Evolutionary conservation across 2,329 filamentous ascomycete genomes (phyloP).

Genomic region (Aspergillus clavatus): DNA sequence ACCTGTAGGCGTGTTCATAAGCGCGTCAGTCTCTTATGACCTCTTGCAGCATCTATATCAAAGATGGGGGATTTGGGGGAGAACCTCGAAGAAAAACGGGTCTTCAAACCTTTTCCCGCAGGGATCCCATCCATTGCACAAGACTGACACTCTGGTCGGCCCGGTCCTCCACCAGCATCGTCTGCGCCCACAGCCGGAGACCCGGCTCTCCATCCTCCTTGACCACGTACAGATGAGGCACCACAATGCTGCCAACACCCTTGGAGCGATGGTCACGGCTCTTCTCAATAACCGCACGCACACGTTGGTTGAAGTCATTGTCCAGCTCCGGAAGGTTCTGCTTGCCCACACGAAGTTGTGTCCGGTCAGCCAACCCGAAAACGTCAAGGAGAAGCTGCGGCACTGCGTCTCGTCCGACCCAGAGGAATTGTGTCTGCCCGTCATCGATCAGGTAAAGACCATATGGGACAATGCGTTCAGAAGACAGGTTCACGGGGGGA

Average conservation of each 20-base stretch:
- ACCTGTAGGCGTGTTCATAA: constrained; percentile 23
- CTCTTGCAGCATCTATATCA: constrained; percentile 8
- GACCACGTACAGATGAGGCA: constrained; percentile 88
- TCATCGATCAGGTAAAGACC: constrained; percentile 96
- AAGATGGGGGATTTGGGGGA: constrained; percentile 7
- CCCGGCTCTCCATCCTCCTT: constrained; percentile 94
- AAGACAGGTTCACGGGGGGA: constrained; percentile 77
- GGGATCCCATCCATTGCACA: constrained; percentile 83
- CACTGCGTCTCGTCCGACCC: constrained; percentile 89
- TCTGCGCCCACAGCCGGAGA: constrained; percentile 94
- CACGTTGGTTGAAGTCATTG: constrained; percentile 92
- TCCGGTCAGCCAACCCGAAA: constrained; percentile 80
- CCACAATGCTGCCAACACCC: constrained; percentile 86
- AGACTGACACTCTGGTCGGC: constrained; percentile 91
- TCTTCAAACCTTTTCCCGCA: constrained; percentile 83
- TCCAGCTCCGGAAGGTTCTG: constrained; percentile 79
- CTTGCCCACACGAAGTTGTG: constrained; percentile 86
- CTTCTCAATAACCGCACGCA: constrained; percentile 87
- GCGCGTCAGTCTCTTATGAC: constrained; percentile 20
- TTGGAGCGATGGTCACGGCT: constrained; percentile 80
- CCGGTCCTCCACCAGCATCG: constrained; percentile 87
- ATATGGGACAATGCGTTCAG: constrained; percentile 79
- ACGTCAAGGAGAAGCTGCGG: constrained; percentile 84
- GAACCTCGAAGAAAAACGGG: constrained; percentile 12
- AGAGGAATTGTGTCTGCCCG: constrained; percentile 94